phyloP scores from a whole-genome alignment of 805 yeast species.

The Candida loeiensis region DNA sequence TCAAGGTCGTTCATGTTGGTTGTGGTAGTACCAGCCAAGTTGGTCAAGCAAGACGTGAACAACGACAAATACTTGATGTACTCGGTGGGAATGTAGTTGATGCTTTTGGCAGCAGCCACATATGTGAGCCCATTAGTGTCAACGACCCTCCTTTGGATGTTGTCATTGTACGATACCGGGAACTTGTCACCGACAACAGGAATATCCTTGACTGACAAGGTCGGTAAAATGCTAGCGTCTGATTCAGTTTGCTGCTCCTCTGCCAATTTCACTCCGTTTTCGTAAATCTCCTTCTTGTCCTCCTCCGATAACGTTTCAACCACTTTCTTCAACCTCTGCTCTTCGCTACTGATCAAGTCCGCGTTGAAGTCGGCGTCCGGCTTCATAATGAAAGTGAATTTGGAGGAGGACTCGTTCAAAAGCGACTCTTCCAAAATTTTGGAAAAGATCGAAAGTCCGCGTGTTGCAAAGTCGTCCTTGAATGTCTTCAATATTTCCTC shows the following conservation, averaged over 20 bases:
- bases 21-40: slow-evolving; percentile 70
- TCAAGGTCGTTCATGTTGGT: slow-evolving; percentile 78
- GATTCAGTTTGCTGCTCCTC: slow-evolving; percentile 61
- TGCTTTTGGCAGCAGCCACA: slow-evolving; percentile 59
- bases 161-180: slow-evolving; percentile 24
- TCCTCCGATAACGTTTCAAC: slow-evolving; percentile 31
- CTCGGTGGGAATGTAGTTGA: slow-evolving; percentile 57
- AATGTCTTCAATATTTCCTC: slow-evolving; percentile 58
- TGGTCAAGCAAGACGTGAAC: slow-evolving; percentile 75
- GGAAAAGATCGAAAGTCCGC: slow-evolving; percentile 55
- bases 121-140: slow-evolving; percentile 83
- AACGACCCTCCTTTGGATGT: slow-evolving; percentile 48
- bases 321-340: slow-evolving; percentile 36
- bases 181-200: slow-evolving; percentile 47
- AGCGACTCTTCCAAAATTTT: no score
- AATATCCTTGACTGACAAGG: slow-evolving; percentile 71
- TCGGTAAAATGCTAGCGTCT: slow-evolving; percentile 77
- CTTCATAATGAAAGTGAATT: slow-evolving; percentile 70
- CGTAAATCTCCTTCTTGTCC: slow-evolving; percentile 50
- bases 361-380: slow-evolving; percentile 61
- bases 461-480: slow-evolving; percentile 51
- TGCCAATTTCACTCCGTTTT: slow-evolving; percentile 58
- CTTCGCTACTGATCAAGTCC: slow-evolving; percentile 54
- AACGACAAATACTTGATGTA: slow-evolving; percentile 70
- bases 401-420: slow-evolving; percentile 46